Conservation (phyloP, 2,329 filamentous ascomycete genomes). For the Colletotrichum sp. region DNA sequence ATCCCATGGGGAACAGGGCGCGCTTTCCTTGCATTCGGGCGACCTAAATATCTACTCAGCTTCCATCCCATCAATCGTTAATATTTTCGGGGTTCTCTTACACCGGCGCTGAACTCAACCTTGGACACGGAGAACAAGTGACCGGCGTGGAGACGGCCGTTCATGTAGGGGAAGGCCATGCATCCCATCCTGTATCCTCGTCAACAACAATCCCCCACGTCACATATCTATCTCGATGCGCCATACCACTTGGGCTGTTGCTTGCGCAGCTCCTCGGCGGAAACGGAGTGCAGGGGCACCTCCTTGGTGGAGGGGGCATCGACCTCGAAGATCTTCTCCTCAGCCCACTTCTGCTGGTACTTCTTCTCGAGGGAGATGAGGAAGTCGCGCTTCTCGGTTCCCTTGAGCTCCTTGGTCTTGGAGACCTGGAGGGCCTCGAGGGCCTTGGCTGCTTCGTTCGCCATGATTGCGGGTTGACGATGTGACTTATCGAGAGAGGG, state of each 20-base stretch:
- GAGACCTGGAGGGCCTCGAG: conserved; percentile 58
- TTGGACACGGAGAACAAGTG: conserved; percentile 93
- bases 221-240: conserved; percentile 65
- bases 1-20: conserved; percentile 88
- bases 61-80: no score
- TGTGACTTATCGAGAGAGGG: not conserved
- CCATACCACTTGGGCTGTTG: conserved; percentile 87
- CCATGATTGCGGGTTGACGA: conserved; percentile 42
- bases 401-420: conserved; percentile 67
- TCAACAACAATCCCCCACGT: not conserved
- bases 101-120: conserved; percentile 89
- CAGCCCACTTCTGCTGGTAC: conserved; percentile 86
- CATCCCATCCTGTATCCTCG: conserved; percentile 24
- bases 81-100: conserved; percentile 34
- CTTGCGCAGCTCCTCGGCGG: conserved; percentile 75
- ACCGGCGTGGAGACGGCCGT: conserved; percentile 86
- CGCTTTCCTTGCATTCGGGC: conserved; percentile 90
- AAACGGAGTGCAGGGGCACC: conserved; percentile 75
- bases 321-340: conserved; percentile 80
- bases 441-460: conserved; percentile 49
- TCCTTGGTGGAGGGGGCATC: conserved; percentile 83
- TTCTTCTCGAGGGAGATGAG: conserved; percentile 87
- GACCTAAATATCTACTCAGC: not conserved
- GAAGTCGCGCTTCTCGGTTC: conserved; percentile 85
- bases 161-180: conserved; percentile 71